These are phyloP conservation scores for Solanum piurae DNA, from an alignment of 257 asterid genomes.

Conservation along the genomic window DNA sequence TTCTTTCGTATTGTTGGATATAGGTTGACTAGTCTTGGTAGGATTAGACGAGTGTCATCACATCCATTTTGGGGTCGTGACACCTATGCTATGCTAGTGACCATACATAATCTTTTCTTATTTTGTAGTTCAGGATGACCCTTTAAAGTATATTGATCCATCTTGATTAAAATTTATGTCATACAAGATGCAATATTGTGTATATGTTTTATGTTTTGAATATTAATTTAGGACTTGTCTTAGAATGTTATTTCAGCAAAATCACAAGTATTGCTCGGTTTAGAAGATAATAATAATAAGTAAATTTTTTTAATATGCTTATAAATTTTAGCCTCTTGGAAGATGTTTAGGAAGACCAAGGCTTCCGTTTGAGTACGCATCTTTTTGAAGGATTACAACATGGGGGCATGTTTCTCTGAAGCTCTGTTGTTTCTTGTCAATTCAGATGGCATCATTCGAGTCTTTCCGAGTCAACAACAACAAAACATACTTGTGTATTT, in stretches of 20 bases:
- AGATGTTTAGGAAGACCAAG: neutral
- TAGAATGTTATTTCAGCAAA: neutral
- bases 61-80: too few relatives aligned
- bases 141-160: neutral
- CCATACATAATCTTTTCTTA: neutral
- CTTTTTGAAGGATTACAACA: too few relatives aligned
- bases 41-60: neutral
- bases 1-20: neutral
- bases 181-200: neutral
- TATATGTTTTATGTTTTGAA: neutral
- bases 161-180: neutral
- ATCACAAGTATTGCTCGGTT: too few relatives aligned
- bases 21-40: neutral
- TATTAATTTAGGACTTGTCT: neutral
- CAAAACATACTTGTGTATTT: neutral
- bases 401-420: neutral
- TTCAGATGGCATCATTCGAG: neutral
- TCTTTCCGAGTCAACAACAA: neutral
- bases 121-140: neutral
- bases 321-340: neutral
- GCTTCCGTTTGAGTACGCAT: too few relatives aligned
- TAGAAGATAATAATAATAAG: neutral
- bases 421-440: neutral
- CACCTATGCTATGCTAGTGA: neutral
- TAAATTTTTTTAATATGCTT: neutral